These are phyloP conservation scores for Yamadazyma pseudoaaseri DNA, from an alignment of 1,139 yeast genomes.

Conservation along the genomic window DNA sequence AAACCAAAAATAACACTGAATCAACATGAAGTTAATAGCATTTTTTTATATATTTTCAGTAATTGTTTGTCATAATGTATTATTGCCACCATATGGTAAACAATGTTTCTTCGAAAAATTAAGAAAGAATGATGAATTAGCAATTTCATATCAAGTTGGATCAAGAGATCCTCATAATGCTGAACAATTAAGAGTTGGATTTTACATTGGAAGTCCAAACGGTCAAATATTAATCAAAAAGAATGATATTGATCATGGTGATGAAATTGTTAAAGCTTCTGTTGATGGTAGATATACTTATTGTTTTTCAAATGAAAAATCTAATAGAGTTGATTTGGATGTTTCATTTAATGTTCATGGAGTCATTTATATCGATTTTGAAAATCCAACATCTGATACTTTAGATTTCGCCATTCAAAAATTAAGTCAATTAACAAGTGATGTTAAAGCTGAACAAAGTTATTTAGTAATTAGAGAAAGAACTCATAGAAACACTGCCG, in stretches of 20 bases:
- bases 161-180: conserved; percentile 79
- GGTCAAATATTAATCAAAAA: conserved; percentile 53
- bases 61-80: conserved; percentile 69
- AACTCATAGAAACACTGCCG: conserved; percentile 98
- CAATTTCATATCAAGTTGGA: conserved; percentile 91
- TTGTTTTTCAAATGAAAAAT: conserved; percentile 88
- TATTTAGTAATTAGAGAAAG: conserved; percentile 95
- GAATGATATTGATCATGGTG: conserved; percentile 75
- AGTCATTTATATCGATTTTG: conserved; percentile 81
- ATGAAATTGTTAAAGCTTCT: conserved; percentile 63
- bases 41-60: conserved; percentile 18
- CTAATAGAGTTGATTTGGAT: conserved; percentile 74
- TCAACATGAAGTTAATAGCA: conserved; percentile 9
- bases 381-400: conserved; percentile 78
- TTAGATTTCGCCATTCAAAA: conserved; percentile 83
- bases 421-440: conserved; percentile 73
- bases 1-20: conserved; percentile 6
- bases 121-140: conserved; percentile 80
- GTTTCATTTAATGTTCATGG: conserved; percentile 96
- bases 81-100: conserved; percentile 80
- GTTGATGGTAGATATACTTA: conserved; percentile 75
- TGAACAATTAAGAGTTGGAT: conserved; percentile 77
- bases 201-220: conserved; percentile 59
- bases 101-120: conserved; percentile 87
- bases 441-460: conserved; percentile 88